Evolutionary conservation across 306 rosid genomes (phyloP).

Genomic region (Quillaja saponaria): DNA sequence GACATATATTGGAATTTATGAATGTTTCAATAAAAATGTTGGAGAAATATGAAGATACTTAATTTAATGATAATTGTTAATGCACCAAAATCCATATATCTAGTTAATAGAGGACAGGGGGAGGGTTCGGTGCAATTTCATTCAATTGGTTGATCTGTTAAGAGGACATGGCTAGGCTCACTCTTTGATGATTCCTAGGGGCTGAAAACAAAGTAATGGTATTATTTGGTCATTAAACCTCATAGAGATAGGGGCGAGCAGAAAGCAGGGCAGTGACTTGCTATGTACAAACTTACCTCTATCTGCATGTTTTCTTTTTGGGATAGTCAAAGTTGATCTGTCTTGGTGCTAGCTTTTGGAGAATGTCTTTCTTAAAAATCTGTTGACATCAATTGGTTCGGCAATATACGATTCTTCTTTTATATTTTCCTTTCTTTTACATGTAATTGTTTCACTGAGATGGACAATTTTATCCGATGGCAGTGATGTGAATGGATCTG

Average conservation of each 20-base stretch:
- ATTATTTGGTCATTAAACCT: too few species aligned
- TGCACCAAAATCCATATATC: background rate
- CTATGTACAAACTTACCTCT: too few species aligned
- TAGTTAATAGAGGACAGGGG: background rate
- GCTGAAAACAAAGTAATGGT: background rate
- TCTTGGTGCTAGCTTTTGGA: too few species aligned
- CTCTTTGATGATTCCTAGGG: background rate
- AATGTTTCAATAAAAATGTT: background rate
- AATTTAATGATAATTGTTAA: background rate
- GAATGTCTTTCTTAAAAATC: too few species aligned
- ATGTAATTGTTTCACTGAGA: conserved; percentile 31
- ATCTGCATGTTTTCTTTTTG: too few species aligned
- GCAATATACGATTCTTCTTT: background rate
- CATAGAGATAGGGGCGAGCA: too few species aligned
- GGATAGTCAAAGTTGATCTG: too few species aligned
- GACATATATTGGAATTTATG: background rate
- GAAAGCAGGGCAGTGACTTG: too few species aligned
- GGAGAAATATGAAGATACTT: conserved; percentile 12
- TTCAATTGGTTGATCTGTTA: background rate
- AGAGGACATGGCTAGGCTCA: background rate
- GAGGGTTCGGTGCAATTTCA: background rate
- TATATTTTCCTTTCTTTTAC: background rate
- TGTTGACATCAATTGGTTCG: too few species aligned
- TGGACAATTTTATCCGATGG: conserved; percentile 42
- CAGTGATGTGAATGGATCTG: conserved; percentile 86